A percentile compares a stretch with the other conserved stretches of the same genome.
phyloP scores from a whole-genome alignment of 345 rosid genomes.

The Citropsis articulata region DNA sequence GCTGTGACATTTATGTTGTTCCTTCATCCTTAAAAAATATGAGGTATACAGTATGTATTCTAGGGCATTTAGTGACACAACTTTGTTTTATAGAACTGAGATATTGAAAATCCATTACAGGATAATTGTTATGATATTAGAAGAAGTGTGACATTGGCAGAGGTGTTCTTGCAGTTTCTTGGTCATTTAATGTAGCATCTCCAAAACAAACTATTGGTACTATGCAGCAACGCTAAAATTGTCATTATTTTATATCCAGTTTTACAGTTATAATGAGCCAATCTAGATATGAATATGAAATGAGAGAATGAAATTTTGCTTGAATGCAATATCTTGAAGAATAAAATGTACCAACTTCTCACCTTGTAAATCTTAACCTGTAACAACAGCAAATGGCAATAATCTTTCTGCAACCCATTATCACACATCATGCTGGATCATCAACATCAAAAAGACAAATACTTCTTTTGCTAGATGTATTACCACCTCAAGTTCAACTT shows the following conservation, averaged over 20 bases:
- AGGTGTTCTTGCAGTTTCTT: not conserved
- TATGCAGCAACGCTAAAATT: not conserved
- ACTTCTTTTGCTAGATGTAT: slow-evolving; percentile 40
- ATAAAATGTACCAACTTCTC: not conserved
- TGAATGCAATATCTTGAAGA: not conserved
- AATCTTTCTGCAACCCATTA: not conserved
- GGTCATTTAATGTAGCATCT: not conserved
- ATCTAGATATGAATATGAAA: not conserved
- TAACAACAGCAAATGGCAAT: not conserved
- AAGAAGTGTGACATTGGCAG: not conserved
- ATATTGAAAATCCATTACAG: not conserved
- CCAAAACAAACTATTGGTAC: not conserved
- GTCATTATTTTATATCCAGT: not conserved
- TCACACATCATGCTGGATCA: not conserved
- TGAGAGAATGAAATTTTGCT: not conserved
- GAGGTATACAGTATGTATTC: not conserved
- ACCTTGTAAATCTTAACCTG: not conserved
- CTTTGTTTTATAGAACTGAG: not conserved
- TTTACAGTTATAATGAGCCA: not conserved
- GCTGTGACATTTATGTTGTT: not conserved
- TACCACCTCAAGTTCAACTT: slow-evolving; percentile 46
- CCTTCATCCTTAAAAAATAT: not conserved
- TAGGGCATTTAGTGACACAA: not conserved
- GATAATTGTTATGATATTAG: not conserved
- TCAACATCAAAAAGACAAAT: slow-evolving; percentile 16